Percentiles rank a stretch among this genome's conserved stretches.
Evolutionary conservation across 2,329 filamentous ascomycete genomes (phyloP).

Genomic region (Cercospora citrullina): DNA sequence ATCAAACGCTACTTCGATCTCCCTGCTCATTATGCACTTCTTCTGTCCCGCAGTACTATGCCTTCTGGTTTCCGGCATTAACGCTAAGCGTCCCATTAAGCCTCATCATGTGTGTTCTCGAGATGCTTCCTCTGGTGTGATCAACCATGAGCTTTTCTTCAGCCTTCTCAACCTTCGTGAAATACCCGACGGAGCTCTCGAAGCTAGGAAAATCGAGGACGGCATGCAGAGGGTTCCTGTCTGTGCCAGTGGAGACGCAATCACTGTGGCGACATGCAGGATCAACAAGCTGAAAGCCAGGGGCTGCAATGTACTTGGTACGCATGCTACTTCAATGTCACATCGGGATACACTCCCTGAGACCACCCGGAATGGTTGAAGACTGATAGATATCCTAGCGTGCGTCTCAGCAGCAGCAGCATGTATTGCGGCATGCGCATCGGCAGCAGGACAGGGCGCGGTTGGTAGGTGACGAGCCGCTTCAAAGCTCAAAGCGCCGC

Average conservation of each 20-base stretch:
- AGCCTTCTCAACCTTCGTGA: background rate
- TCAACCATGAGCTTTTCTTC: background rate
- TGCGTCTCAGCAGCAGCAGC: too few species aligned
- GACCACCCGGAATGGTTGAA: background rate
- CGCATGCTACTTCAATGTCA: background rate
- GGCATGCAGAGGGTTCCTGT: too few species aligned
- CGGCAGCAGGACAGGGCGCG: background rate
- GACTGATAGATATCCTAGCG: background rate
- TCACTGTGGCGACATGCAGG: too few species aligned
- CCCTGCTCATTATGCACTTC: background rate
- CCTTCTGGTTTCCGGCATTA: background rate
- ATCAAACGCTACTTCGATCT: background rate
- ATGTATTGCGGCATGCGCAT: too few species aligned
- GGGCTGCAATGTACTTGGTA: background rate
- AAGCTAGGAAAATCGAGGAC: background rate
- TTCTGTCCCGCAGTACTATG: background rate
- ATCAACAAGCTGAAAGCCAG: too few species aligned
- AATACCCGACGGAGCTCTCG: background rate
- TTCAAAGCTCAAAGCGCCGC: background rate
- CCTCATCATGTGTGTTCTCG: too few species aligned
- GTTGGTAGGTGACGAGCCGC: background rate
- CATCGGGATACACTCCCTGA: background rate
- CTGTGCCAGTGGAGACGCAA: too few species aligned
- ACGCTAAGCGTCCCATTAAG: too few species aligned
- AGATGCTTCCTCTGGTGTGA: too few species aligned